A percentile compares a stretch with the other conserved stretches of the same genome.
Evolutionary conservation across 2,329 filamentous ascomycete species (phyloP).

Genomic region (Scedosporium aurantiacum): DNA sequence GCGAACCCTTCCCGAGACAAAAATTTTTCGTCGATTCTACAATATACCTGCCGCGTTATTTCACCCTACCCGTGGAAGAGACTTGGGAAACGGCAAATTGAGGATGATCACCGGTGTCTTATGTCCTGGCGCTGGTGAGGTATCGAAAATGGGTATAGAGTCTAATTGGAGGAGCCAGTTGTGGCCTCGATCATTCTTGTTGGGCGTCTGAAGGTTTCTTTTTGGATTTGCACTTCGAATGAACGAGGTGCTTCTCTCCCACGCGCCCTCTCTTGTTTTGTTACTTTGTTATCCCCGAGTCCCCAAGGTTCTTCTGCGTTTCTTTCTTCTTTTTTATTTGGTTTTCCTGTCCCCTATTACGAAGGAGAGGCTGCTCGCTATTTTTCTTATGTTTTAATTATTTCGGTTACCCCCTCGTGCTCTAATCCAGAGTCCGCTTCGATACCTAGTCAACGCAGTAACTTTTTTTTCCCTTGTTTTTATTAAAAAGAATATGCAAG

Average conservation of each 20-base stretch:
- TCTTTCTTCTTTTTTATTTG: constrained; percentile 21
- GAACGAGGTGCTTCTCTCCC: not conserved
- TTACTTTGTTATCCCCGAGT: constrained; percentile 20
- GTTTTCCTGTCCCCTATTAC: constrained; percentile 15
- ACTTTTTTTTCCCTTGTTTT: not conserved
- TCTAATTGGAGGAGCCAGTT: constrained; percentile 9
- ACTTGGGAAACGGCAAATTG: not conserved
- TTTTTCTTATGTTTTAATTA: constrained; percentile 19
- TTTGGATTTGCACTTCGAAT: not conserved
- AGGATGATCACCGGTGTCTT: not conserved
- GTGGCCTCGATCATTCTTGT: constrained; percentile 1
- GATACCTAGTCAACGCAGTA: constrained; percentile 23
- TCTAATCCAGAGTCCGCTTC: constrained; percentile 32
- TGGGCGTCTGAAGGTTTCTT: not conserved
- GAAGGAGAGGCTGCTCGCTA: not conserved
- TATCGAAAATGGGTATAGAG: constrained; percentile 7
- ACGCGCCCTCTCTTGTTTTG: constrained; percentile 18
- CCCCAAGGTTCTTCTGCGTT: constrained; percentile 29
- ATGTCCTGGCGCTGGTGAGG: not conserved
- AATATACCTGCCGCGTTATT: not conserved
- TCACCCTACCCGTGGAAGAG: not conserved
- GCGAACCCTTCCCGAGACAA: constrained; percentile 1
- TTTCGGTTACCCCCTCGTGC: constrained; percentile 13
- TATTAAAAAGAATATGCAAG: not conserved
- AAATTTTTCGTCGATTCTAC: constrained; percentile 3